These are phyloP conservation scores for Geotrichum phurueaensis DNA, from an alignment of 1,139 yeast species.

Conservation along the genomic window DNA sequence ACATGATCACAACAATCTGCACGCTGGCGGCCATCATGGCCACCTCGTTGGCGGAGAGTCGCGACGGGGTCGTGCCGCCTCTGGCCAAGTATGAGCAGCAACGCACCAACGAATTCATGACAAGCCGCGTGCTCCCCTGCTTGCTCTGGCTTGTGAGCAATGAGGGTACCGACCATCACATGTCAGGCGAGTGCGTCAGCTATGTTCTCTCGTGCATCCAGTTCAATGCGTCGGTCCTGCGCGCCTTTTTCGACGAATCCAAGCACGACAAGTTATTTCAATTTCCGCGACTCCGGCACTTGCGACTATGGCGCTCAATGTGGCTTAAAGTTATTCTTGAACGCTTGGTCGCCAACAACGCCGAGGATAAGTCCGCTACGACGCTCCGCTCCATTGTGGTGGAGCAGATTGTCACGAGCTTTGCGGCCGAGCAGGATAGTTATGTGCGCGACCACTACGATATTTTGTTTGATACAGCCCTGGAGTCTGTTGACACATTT, in stretches of 20 bases:
- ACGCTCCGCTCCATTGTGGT: neutral
- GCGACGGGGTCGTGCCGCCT: neutral
- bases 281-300: conserved; percentile 14
- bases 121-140: conserved; percentile 6
- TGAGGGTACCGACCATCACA: conserved; percentile 11
- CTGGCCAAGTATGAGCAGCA: conserved; percentile 2
- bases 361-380: neutral
- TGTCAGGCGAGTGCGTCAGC: conserved; percentile 15
- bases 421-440: conserved; percentile 3
- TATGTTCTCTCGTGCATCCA: conserved; percentile 11
- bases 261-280: conserved; percentile 14
- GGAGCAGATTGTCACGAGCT: conserved; percentile 7
- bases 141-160: conserved; percentile 10
- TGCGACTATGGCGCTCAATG: conserved; percentile 17
- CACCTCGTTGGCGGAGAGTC: neutral
- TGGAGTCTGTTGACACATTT: neutral
- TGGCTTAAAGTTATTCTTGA: conserved; percentile 17
- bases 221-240: conserved; percentile 2
- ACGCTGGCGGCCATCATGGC: conserved; percentile 5
- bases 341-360: conserved; percentile 1
- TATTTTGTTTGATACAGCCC: conserved; percentile 7
- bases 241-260: conserved; percentile 5
- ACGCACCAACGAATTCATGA: conserved; percentile 7
- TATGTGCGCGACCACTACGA: conserved; percentile 12
- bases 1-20: conserved; percentile 8